These are phyloP conservation scores for Fraxinus xanthoxyloides DNA, from an alignment of 305 asterid genomes.

Conservation along the genomic window DNA sequence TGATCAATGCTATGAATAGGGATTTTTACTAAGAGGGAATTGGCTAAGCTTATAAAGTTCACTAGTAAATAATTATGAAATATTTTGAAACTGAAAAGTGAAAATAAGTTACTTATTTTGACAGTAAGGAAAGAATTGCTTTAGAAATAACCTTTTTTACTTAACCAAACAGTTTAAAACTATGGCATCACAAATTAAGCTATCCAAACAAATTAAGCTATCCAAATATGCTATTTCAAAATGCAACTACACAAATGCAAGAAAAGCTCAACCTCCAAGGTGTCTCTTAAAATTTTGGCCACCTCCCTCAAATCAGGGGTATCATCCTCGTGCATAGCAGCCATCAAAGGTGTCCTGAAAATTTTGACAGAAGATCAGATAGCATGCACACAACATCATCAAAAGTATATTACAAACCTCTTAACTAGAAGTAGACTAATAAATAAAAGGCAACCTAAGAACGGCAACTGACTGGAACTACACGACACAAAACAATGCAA, in stretches of 20 bases:
- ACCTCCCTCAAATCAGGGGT: slow-evolving; percentile 73
- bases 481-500: background rate
- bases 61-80: background rate
- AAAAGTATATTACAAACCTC: background rate
- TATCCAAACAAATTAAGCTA: background rate
- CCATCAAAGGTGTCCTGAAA: slow-evolving; percentile 71
- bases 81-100: background rate
- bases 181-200: background rate
- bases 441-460: background rate
- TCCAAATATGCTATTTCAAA: background rate
- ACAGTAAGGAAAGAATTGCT: background rate
- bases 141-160: background rate
- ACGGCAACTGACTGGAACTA: background rate
- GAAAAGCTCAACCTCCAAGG: slow-evolving; percentile 48
- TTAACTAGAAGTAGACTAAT: background rate
- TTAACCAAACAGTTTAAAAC: background rate
- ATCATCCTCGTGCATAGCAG: slow-evolving; percentile 87
- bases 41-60: background rate
- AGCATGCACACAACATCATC: background rate
- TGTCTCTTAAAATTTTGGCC: slow-evolving; percentile 54
- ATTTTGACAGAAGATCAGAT: slow-evolving; percentile 6
- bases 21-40: background rate
- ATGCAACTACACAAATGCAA: background rate
- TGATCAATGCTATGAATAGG: background rate
- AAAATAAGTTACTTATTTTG: background rate